Evolutionary conservation across 306 rosid genomes (phyloP), one percentile per base, ranked within the genome.

Genomic region (Begonia masoniana): DNA sequence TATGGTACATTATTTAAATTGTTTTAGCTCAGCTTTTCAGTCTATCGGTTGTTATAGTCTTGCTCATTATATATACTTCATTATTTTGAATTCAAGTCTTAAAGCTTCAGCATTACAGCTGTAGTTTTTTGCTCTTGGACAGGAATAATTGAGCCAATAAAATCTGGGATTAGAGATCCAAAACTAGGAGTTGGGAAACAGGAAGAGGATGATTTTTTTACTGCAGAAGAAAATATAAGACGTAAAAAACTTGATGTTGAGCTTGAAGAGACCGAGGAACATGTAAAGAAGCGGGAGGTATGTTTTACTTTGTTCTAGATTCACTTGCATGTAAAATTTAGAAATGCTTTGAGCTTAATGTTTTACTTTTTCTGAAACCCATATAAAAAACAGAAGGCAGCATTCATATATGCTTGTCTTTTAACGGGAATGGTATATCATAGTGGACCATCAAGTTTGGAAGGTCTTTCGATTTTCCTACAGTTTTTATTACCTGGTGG

Each of bases 401-500:
- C 95, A 82, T 82, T 82, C 81, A 72, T 83, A 82, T 85, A 81
- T 89, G 88, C 81, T 13, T 78, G 94, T 73, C 91, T 85, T 85
- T 85, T 80, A 76, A 78, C 65, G 87, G 80, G 91, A 80, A 72
- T 78, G 88, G 81, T 81, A 72, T 81, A 74, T 87, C 91, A 76
- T 83, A 81, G 73, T 77, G 83, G 88, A 82, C 81, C 94, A 76
- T 85, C 87, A 80, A 80, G 81, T 80, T 85, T 85, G 94, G 91
- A 85, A 76, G 94, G 74, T 89, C 97, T 82, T 89, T 89, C 85
- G 95, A 89, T 85, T 85, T 89, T 89, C 94, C 82, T 89, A 91
- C 97, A 85, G 97, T 89, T 89, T 89, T 85, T 89, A 89, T 89
- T 89, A 85, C 97, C 95, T 85, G 97, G 91, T 83, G 95, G 97